A percentile compares a stretch with the other conserved stretches of the same genome.
Conservation (phyloP, 2,329 filamentous ascomycete species). For the Dichotomopilus funicola region DNA sequence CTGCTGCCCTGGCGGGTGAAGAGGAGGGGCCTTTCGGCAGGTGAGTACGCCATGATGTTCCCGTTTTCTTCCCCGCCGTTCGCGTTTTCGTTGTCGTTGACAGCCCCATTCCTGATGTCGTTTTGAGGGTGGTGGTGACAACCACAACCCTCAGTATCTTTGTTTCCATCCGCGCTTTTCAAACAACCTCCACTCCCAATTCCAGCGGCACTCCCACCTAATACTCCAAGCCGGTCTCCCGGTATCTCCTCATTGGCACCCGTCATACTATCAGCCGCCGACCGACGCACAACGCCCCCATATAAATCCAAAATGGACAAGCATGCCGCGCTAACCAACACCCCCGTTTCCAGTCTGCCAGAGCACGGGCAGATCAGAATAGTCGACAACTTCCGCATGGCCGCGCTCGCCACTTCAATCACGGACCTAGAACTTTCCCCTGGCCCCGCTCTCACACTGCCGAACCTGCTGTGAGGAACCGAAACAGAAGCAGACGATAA, state of each 20-base stretch:
- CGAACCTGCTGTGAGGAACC: not conserved
- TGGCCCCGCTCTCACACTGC: not conserved
- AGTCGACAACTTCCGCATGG: not conserved
- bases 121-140: not conserved
- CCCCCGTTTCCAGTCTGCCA: not conserved
- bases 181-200: not conserved
- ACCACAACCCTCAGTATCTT: not conserved
- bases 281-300: not conserved
- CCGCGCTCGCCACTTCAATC: not conserved
- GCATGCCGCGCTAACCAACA: not conserved
- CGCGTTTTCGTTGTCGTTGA: too few relatives aligned
- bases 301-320: not conserved
- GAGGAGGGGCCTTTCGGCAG: not conserved
- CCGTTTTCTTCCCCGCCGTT: too few relatives aligned
- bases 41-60: not conserved
- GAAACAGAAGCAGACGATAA: not conserved
- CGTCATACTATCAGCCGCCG: not conserved
- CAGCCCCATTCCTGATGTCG: too few relatives aligned
- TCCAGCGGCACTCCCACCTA: not conserved
- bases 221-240: too few relatives aligned
- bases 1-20: not conserved
- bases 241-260: too few relatives aligned
- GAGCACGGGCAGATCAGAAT: not conserved
- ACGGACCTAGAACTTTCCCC: not conserved
- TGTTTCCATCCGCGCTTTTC: not conserved